These are phyloP conservation scores for Pythium oligandrum DNA, from an alignment of 352 stramenopile genomes.

Conservation along the genomic window DNA sequence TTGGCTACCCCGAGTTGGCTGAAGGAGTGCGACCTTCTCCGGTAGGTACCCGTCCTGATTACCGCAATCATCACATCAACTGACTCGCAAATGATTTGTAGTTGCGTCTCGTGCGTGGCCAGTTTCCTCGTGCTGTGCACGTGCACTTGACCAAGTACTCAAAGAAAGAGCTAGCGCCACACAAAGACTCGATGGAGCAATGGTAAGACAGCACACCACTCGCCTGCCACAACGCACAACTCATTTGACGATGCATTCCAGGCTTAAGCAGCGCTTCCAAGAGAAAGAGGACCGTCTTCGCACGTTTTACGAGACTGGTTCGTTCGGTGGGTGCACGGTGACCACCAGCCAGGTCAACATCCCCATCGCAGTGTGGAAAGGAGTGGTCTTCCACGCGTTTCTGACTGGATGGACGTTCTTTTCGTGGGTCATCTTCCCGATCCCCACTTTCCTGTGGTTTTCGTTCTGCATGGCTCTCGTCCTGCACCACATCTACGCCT, in stretches of 20 bases:
- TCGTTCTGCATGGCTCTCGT: constrained; percentile 36
- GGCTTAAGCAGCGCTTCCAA: constrained; percentile 59
- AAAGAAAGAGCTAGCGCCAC: constrained; percentile 30
- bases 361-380: constrained; percentile 11
- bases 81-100: constrained; percentile 7
- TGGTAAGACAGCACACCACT: constrained; percentile 21
- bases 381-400: constrained; percentile 35
- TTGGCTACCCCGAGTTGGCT: constrained; percentile 71
- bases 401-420: constrained; percentile 29
- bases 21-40: constrained; percentile 66
- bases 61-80: background rate
- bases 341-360: constrained; percentile 25
- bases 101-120: constrained; percentile 54
- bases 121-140: constrained; percentile 68
- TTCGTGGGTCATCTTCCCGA: constrained; percentile 27
- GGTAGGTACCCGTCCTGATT: constrained; percentile 10
- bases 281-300: constrained; percentile 69
- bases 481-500: constrained; percentile 41
- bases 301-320: constrained; percentile 48
- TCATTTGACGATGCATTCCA: constrained; percentile 1
- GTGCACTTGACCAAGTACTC: constrained; percentile 65
- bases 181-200: constrained; percentile 43
- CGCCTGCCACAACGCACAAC: too few relatives aligned
- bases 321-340: constrained; percentile 11
- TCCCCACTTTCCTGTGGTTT: constrained; percentile 31